Percentiles rank a stretch among this genome's conserved stretches.
Conservation (phyloP, 2,329 filamentous ascomycete species). For the Sporothrix phasma region DNA sequence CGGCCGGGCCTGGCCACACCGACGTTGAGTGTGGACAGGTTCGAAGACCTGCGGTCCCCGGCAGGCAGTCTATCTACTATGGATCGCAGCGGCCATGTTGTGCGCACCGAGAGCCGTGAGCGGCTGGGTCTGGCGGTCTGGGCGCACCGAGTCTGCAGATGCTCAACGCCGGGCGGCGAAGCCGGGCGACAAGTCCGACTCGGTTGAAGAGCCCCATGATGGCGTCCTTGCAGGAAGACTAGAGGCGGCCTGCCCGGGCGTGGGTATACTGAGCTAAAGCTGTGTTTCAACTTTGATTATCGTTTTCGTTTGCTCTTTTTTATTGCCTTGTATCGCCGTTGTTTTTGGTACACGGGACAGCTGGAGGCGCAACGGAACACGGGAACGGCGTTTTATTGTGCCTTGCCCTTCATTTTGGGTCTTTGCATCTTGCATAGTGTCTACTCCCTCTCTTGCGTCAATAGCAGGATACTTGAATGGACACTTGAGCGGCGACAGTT, state of each 20-base stretch:
- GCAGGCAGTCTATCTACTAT: conserved; percentile 33
- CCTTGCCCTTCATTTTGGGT: background rate
- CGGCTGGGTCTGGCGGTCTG: conserved; percentile 38
- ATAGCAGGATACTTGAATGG: background rate
- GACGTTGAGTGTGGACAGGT: conserved; percentile 43
- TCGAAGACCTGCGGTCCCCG: conserved; percentile 35
- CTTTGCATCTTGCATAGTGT: background rate
- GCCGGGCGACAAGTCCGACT: conserved; percentile 47
- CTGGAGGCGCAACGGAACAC: background rate
- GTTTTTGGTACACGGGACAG: background rate
- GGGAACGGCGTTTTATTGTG: background rate
- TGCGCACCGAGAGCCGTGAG: conserved; percentile 80
- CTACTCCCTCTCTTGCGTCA: background rate
- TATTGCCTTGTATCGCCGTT: background rate
- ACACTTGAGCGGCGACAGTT: background rate
- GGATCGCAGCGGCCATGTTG: conserved; percentile 62
- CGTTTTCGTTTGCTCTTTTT: background rate
- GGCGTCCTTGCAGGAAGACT: conserved; percentile 36
- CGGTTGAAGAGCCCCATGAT: conserved; percentile 49
- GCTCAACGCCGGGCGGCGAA: conserved; percentile 47
- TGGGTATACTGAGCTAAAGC: background rate
- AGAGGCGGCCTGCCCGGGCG: background rate
- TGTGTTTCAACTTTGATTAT: background rate
- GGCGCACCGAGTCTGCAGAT: conserved; percentile 37
- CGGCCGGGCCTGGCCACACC: conserved; percentile 61